phyloP scores from a whole-genome alignment of 164 flowering plant species.

The Chloranthus sessilifolius region DNA sequence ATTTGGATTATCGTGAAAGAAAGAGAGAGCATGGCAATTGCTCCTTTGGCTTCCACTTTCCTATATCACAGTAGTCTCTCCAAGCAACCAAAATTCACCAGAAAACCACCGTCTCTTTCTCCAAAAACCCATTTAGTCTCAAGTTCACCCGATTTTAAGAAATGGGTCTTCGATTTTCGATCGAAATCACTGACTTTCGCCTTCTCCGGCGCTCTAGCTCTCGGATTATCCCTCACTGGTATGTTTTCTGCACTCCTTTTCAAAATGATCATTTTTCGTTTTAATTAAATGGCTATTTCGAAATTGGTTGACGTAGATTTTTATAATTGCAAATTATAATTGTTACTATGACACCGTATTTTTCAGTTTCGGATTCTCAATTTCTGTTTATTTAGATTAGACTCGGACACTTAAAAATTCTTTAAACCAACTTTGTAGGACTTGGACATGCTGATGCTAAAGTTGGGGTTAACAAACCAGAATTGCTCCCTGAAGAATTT shows the following conservation, averaged over 20 bases:
- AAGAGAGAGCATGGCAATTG: not conserved
- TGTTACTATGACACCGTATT: not conserved
- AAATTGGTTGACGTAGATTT: too few species aligned
- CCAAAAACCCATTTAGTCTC: constrained; percentile 1
- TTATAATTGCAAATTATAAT: not conserved
- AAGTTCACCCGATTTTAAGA: constrained; percentile 17
- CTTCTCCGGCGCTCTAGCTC: constrained; percentile 59
- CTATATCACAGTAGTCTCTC: too few species aligned
- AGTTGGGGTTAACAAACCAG: constrained; percentile 93
- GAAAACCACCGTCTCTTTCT: constrained; percentile 3
- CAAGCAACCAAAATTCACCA: constrained; percentile 1
- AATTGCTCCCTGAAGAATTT: constrained; percentile 81
- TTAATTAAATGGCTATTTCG: not conserved
- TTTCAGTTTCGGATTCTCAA: too few species aligned
- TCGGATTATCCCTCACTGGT: constrained; percentile 56
- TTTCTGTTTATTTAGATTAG: too few species aligned
- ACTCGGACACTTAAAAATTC: not conserved
- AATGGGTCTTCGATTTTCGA: constrained; percentile 32
- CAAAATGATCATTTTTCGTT: not conserved
- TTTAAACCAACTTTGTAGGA: constrained; percentile 38
- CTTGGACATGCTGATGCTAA: constrained; percentile 71
- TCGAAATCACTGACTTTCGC: constrained; percentile 49
- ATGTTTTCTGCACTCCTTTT: not conserved
- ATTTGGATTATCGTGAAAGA: not conserved
- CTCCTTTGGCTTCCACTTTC: not conserved